Evolutionary conservation across 805 yeast species (phyloP).

Genomic region (Teunomyces funiuensis): DNA sequence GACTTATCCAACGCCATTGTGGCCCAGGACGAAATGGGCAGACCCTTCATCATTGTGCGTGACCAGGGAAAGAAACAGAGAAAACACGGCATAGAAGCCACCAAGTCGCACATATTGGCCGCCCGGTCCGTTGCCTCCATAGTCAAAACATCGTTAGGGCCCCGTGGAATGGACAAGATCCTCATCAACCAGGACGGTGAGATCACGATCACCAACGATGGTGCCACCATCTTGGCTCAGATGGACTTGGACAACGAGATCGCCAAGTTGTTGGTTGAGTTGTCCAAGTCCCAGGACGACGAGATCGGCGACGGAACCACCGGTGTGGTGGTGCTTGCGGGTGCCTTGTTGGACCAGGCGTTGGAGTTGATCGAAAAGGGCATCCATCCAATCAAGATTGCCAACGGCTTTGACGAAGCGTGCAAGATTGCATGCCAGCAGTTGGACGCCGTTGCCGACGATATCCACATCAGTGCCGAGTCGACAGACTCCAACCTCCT

Average conservation of each 20-base stretch:
- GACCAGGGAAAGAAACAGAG: slow-evolving; percentile 78
- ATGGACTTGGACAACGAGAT: slow-evolving; percentile 96
- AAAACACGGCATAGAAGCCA: slow-evolving; percentile 49
- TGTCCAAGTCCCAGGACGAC: slow-evolving; percentile 93
- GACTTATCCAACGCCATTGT: slow-evolving; percentile 97
- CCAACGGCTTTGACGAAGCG: slow-evolving; percentile 97
- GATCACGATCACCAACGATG: slow-evolving; percentile 96
- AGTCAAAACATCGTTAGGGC: slow-evolving; percentile 91
- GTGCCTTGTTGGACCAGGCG: slow-evolving; percentile 93
- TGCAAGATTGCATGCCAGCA: slow-evolving; percentile 84
- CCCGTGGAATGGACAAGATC: slow-evolving; percentile 97
- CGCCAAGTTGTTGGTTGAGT: slow-evolving; percentile 91
- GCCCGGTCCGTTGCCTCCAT: slow-evolving; percentile 94
- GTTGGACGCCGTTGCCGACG: slow-evolving; percentile 74
- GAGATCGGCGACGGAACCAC: slow-evolving; percentile 99
- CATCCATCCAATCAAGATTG: slow-evolving; percentile 94
- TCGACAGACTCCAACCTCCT: slow-evolving; percentile 58
- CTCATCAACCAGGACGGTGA: slow-evolving; percentile 95
- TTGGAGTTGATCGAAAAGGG: slow-evolving; percentile 92
- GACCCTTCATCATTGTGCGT: slow-evolving; percentile 96
- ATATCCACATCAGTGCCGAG: slow-evolving; percentile 50
- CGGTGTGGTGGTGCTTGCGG: slow-evolving; percentile 95
- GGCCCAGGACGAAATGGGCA: slow-evolving; percentile 99
- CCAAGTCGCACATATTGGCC: slow-evolving; percentile 85
- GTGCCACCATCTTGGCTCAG: slow-evolving; percentile 93